Conservation (phyloP, 768 basidiomycete species). For the Amanita brunnescens region DNA sequence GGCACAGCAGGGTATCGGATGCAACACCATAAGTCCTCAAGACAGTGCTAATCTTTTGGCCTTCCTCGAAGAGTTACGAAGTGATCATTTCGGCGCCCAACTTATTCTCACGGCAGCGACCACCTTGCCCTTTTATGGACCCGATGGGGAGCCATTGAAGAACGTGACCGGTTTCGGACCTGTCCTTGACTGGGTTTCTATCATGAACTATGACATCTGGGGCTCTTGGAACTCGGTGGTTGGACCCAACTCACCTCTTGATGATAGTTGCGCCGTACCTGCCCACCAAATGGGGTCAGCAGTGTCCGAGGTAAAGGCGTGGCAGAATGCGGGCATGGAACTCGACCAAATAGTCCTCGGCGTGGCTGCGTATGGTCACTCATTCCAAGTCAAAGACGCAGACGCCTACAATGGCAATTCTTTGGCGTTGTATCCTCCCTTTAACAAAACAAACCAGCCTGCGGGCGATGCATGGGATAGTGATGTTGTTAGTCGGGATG, state of each 20-base stretch:
- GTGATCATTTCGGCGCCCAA: slow-evolving; percentile 38
- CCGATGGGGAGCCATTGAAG: slow-evolving; percentile 44
- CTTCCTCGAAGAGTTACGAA: slow-evolving; percentile 69
- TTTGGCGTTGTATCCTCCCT: slow-evolving; percentile 44
- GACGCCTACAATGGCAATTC: slow-evolving; percentile 34
- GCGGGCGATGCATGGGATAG: slow-evolving; percentile 62
- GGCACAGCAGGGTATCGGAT: slow-evolving; percentile 54
- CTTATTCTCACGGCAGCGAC: slow-evolving; percentile 50
- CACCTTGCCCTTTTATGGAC: slow-evolving; percentile 30
- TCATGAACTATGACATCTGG: slow-evolving; percentile 71
- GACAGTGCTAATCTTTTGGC: slow-evolving; percentile 76
- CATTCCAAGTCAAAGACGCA: slow-evolving; percentile 44
- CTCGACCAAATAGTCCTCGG: slow-evolving; percentile 65
- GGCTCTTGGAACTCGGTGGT: slow-evolving; percentile 54
- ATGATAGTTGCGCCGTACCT: slow-evolving; percentile 62
- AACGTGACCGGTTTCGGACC: slow-evolving; percentile 65
- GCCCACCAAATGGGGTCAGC: slow-evolving; percentile 66
- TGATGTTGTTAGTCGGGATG: slow-evolving; percentile 39
- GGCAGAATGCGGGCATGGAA: slow-evolving; percentile 75
- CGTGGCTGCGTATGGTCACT: slow-evolving; percentile 78
- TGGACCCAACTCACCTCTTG: slow-evolving; percentile 84
- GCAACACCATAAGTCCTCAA: slow-evolving; percentile 48
- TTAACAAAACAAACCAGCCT: slow-evolving; percentile 41
- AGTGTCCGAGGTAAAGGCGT: slow-evolving; percentile 56
- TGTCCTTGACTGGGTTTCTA: slow-evolving; percentile 45